These are phyloP conservation scores for Claviceps spartinae DNA, from an alignment of 2,329 filamentous ascomycete genomes.

Conservation along the genomic window DNA sequence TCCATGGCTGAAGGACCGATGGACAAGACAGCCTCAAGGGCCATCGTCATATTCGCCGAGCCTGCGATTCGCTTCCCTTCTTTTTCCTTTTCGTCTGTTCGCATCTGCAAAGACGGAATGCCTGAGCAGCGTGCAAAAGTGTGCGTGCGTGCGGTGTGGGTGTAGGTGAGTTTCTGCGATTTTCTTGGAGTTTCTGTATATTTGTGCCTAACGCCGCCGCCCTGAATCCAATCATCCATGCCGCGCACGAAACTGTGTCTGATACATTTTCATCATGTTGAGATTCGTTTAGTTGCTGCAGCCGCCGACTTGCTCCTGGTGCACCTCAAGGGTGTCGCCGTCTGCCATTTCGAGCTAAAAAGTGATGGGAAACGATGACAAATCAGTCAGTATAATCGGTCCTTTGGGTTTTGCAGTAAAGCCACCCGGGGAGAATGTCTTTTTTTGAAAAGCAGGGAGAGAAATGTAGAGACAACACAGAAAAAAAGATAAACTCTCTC, in stretches of 20 bases:
- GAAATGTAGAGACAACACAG: neutral
- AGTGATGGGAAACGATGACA: neutral
- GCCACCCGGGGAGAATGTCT: too few relatives aligned
- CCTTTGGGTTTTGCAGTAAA: neutral
- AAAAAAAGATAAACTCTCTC: neutral
- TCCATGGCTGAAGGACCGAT: neutral
- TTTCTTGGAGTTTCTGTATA: neutral
- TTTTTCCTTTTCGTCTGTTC: neutral
- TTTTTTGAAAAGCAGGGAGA: too few relatives aligned
- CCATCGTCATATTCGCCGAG: too few relatives aligned
- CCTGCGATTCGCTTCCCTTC: neutral
- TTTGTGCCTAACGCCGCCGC: slow-evolving; percentile 5
- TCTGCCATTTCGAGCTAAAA: slow-evolving; percentile 87
- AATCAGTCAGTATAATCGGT: neutral
- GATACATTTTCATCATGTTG: neutral
- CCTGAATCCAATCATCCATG: slow-evolving; percentile 2
- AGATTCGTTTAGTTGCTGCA: slow-evolving; percentile 16
- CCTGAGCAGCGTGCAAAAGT: neutral
- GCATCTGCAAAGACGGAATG: neutral
- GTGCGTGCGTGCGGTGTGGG: too few relatives aligned
- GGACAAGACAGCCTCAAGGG: too few relatives aligned
- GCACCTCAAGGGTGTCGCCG: slow-evolving; percentile 90
- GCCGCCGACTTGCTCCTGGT: slow-evolving; percentile 95
- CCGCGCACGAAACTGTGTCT: neutral
- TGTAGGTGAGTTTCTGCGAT: neutral